phyloP scores from a whole-genome alignment of 345 rosid species.

The Carallia pectinifolia region DNA sequence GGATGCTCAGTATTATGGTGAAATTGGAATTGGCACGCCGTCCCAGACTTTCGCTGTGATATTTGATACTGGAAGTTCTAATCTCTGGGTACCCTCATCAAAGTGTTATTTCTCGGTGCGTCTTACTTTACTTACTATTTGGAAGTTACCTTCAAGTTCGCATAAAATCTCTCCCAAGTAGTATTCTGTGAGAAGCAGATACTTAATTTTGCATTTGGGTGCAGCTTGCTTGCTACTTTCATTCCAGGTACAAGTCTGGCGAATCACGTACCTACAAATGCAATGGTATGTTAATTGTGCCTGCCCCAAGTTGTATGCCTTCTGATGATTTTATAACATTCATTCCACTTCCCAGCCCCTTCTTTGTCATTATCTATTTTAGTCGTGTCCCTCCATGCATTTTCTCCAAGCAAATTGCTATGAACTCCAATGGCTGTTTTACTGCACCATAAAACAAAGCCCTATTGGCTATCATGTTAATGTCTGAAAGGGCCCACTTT shows the following conservation, averaged over 20 bases:
- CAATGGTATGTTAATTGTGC: conserved; percentile 23
- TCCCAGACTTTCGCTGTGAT: conserved; percentile 32
- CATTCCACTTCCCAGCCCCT: too few relatives aligned
- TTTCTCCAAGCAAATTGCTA: too few relatives aligned
- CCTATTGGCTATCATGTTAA: too few relatives aligned
- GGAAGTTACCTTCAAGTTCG: neutral
- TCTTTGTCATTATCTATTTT: neutral
- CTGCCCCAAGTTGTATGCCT: neutral
- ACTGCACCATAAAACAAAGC: too few relatives aligned
- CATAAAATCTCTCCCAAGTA: neutral
- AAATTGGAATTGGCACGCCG: conserved; percentile 29
- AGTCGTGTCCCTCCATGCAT: neutral
- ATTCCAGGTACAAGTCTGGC: conserved; percentile 28
- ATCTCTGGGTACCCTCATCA: conserved; percentile 33
- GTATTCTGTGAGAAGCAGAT: neutral
- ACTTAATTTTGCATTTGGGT: neutral
- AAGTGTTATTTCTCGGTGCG: conserved; percentile 34
- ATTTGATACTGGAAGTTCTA: conserved; percentile 37
- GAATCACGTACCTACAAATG: conserved; percentile 20
- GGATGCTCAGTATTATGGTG: conserved; percentile 37
- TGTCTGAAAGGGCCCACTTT: too few relatives aligned
- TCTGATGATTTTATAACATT: neutral
- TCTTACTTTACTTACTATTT: neutral
- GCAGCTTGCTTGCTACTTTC: conserved; percentile 36
- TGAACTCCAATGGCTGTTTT: too few relatives aligned